Evolutionary conservation across 2,329 filamentous ascomycete genomes (phyloP).

Genomic region (Trichothecium sympodiale): DNA sequence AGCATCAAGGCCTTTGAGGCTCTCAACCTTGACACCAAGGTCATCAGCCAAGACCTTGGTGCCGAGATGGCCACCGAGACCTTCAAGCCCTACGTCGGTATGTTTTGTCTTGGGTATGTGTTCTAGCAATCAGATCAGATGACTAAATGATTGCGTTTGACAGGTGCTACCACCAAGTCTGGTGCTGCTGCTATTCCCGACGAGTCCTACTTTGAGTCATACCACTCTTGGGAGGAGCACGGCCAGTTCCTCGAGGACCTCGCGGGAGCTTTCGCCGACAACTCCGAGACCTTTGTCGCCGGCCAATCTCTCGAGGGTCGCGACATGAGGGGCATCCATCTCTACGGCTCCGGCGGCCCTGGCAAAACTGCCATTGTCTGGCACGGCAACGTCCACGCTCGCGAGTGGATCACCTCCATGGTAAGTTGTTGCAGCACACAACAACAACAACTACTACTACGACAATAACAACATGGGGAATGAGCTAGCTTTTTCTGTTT

Average conservation of each 20-base stretch:
- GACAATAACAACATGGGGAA: too few species aligned
- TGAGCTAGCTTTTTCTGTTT: too few species aligned
- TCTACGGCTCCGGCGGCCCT: conserved; percentile 31
- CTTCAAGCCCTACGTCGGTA: conserved; percentile 18
- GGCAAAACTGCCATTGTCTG: conserved; percentile 34
- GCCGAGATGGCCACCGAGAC: conserved; percentile 23
- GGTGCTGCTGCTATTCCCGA: conserved; percentile 13
- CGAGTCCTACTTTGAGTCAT: conserved; percentile 38
- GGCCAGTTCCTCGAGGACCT: conserved; percentile 35
- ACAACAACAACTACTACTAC: too few species aligned
- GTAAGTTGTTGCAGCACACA: too few species aligned
- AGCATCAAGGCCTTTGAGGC: conserved; percentile 20
- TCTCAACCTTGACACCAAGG: conserved; percentile 18
- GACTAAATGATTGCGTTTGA: too few species aligned
- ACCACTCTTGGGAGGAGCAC: conserved; percentile 43
- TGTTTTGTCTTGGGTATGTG: conserved; percentile 7
- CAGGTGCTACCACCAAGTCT: too few species aligned
- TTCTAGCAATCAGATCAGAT: too few species aligned
- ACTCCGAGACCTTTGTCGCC: conserved; percentile 32
- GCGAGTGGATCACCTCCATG: conserved; percentile 44
- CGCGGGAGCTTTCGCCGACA: conserved; percentile 28
- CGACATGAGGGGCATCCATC: conserved; percentile 46
- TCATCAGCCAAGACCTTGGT: conserved; percentile 28
- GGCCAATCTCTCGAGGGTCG: conserved; percentile 33
- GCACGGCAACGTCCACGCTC: conserved; percentile 40